Conservation (phyloP, 805 yeast genomes). For the Ogataea trehaloabstinens region DNA sequence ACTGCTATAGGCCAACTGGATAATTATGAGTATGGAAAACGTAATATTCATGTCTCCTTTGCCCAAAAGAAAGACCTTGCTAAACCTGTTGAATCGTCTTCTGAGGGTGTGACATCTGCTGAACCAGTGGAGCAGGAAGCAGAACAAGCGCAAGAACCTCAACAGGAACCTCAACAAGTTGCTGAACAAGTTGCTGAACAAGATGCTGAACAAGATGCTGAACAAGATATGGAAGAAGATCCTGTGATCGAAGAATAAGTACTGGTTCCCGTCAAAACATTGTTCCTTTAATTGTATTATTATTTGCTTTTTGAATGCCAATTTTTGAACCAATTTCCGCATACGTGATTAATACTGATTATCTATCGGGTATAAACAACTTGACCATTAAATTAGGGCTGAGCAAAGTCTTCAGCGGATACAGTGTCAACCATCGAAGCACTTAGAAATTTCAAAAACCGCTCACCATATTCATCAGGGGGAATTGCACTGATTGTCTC, state of each 20-base stretch:
- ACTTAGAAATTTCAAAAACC: slow-evolving; percentile 72
- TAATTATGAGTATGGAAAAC: slow-evolving; percentile 81
- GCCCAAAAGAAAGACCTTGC: slow-evolving; percentile 41
- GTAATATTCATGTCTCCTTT: slow-evolving; percentile 65
- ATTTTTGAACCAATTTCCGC: too few species aligned
- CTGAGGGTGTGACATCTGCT: slow-evolving; percentile 6
- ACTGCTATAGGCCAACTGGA: slow-evolving; percentile 72
- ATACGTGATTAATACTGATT: too few species aligned
- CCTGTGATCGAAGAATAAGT: slow-evolving; percentile 7
- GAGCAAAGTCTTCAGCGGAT: background rate
- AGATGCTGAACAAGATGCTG: background rate
- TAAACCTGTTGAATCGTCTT: slow-evolving; percentile 3
- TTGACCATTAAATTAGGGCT: background rate
- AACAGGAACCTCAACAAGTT: background rate
- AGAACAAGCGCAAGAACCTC: slow-evolving; percentile 2
- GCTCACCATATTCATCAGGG: slow-evolving; percentile 82
- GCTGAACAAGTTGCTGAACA: background rate
- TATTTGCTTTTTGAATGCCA: slow-evolving; percentile 1
- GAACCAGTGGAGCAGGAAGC: slow-evolving; percentile 2
- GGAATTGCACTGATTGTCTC: slow-evolving; percentile 85
- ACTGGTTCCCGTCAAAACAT: slow-evolving; percentile 5
- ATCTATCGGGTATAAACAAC: background rate
- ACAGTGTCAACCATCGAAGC: slow-evolving; percentile 10
- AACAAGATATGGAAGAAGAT: slow-evolving; percentile 16
- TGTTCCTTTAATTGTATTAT: slow-evolving; percentile 10